These are phyloP conservation scores for Arthroderma sp. DNA, from an alignment of 2,329 filamentous ascomycete species.

Conservation along the genomic window DNA sequence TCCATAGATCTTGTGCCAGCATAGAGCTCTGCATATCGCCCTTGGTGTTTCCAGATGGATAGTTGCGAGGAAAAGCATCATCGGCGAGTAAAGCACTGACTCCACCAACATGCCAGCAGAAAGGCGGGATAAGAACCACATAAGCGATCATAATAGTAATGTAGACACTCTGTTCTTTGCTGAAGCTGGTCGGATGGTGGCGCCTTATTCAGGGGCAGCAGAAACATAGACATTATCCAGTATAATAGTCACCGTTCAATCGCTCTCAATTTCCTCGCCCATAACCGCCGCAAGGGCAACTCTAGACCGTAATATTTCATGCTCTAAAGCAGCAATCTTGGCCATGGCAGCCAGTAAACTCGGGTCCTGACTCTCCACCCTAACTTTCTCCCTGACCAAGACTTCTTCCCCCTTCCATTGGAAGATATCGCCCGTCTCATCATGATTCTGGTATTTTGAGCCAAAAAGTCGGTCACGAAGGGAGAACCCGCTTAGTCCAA, in stretches of 20 bases:
- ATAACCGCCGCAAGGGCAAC: constrained; percentile 66
- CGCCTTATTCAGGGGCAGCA: not conserved
- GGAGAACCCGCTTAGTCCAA: constrained; percentile 44
- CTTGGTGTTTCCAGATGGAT: too few relatives aligned
- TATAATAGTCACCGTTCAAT: constrained; percentile 9
- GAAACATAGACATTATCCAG: constrained; percentile 1
- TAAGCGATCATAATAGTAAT: too few relatives aligned
- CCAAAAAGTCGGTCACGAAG: constrained; percentile 44
- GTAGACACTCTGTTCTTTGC: too few relatives aligned
- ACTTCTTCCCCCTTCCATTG: constrained; percentile 58
- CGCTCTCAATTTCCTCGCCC: constrained; percentile 42
- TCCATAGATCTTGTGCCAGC: too few relatives aligned
- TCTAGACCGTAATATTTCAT: constrained; percentile 56
- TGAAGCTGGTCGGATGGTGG: too few relatives aligned
- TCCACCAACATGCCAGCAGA: too few relatives aligned
- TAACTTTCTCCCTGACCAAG: constrained; percentile 75
- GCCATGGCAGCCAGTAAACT: constrained; percentile 70
- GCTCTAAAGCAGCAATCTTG: constrained; percentile 66
- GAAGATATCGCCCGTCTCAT: constrained; percentile 70
- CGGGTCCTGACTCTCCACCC: constrained; percentile 80
- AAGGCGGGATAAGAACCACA: too few relatives aligned
- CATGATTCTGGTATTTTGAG: constrained; percentile 49
- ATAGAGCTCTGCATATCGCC: too few relatives aligned
- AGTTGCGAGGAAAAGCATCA: too few relatives aligned
- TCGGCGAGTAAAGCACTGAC: too few relatives aligned